Conservation (phyloP, 2,329 filamentous ascomycete species). For the Trichophyton simii region DNA sequence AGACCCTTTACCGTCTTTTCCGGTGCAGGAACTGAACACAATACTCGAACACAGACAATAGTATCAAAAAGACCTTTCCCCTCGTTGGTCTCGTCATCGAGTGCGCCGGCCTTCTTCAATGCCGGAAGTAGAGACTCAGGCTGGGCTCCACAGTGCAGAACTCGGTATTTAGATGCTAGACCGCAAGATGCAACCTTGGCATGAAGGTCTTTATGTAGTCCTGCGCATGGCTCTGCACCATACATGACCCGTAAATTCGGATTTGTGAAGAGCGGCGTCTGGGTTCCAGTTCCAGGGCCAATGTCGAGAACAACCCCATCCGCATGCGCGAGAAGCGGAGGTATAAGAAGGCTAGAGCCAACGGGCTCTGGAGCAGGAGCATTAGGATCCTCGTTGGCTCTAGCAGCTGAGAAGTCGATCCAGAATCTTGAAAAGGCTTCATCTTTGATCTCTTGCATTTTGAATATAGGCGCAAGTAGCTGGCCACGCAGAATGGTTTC, state of each 20-base stretch:
- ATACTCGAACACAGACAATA: conserved; percentile 42
- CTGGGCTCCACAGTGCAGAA: conserved; percentile 39
- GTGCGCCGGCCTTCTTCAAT: conserved; percentile 32
- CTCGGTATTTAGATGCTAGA: conserved; percentile 37
- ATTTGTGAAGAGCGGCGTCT: conserved; percentile 36
- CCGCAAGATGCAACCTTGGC: conserved; percentile 30
- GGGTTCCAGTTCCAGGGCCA: conserved; percentile 42
- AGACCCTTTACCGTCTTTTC: conserved; percentile 35
- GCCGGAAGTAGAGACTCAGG: conserved; percentile 35
- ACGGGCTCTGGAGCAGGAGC: conserved; percentile 10
- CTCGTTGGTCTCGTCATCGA: conserved; percentile 14
- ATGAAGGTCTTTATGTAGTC: conserved; percentile 36
- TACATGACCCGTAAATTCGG: conserved; percentile 37
- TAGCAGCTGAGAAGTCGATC: conserved; percentile 23
- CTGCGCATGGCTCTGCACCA: conserved; percentile 41
- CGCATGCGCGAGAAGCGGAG: conserved; percentile 29
- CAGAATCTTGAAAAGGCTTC: conserved; percentile 33
- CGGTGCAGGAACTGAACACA: conserved; percentile 42
- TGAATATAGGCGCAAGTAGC: conserved; percentile 24
- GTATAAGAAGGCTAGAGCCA: conserved; percentile 29
- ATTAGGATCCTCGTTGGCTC: conserved; percentile 1
- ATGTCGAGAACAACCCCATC: conserved; percentile 37
- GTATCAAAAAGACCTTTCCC: conserved; percentile 38
- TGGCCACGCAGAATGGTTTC: conserved; percentile 24
- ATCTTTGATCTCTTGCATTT: conserved; percentile 23